These are phyloP conservation scores for Candida jianshihensis DNA, from an alignment of 805 yeast species.

Conservation along the genomic window DNA sequence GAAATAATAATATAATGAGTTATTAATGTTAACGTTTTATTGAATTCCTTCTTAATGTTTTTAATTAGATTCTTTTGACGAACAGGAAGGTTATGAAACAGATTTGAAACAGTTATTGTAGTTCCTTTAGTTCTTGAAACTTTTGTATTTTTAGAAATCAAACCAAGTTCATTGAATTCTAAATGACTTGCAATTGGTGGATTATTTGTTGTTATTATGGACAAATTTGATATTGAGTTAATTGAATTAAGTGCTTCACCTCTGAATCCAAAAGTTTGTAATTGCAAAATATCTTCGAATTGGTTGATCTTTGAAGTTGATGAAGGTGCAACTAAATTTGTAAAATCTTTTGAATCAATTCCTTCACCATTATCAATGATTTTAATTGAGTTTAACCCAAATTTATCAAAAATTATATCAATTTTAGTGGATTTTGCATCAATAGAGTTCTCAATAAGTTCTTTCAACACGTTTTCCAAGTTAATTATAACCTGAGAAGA, in stretches of 20 bases:
- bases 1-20: slow-evolving; percentile 62
- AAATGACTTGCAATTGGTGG: slow-evolving; percentile 53
- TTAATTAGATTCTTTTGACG: slow-evolving; percentile 66
- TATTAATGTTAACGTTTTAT: slow-evolving; percentile 53
- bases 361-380: slow-evolving; percentile 67
- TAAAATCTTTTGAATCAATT: slow-evolving; percentile 45
- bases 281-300: slow-evolving; percentile 48
- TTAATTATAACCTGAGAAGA: slow-evolving; percentile 92
- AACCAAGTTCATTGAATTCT: slow-evolving; percentile 50
- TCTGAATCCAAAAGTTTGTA: slow-evolving; percentile 63
- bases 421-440: slow-evolving; percentile 71
- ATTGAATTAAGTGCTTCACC: slow-evolving; percentile 78
- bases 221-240: slow-evolving; percentile 46
- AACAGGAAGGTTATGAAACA: slow-evolving; percentile 75
- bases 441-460: slow-evolving; percentile 76
- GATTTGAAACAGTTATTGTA: slow-evolving; percentile 42
- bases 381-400: slow-evolving; percentile 69
- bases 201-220: slow-evolving; percentile 42
- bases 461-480: slow-evolving; percentile 72
- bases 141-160: slow-evolving; percentile 30
- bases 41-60: slow-evolving; percentile 63
- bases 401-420: slow-evolving; percentile 59
- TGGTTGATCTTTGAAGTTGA: slow-evolving; percentile 56
- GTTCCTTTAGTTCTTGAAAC: slow-evolving; percentile 68
- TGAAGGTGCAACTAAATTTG: slow-evolving; percentile 49